Evolutionary conservation across 306 rosid species (phyloP).

Genomic region (Rosa multiflora): DNA sequence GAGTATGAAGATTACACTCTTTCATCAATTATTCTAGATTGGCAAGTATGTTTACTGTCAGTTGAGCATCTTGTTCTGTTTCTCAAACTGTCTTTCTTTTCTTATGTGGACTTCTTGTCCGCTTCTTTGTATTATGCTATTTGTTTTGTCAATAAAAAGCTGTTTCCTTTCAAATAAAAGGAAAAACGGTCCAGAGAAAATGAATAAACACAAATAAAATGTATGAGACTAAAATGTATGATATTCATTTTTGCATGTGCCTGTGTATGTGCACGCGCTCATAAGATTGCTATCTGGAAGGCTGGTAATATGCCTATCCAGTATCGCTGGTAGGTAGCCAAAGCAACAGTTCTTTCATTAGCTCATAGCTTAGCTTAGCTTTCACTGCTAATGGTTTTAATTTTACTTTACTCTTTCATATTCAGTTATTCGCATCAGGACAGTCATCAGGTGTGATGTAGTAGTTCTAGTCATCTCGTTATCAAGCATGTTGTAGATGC

Average conservation of each 20-base stretch:
- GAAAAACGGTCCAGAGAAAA: too few relatives aligned
- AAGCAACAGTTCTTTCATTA: background rate
- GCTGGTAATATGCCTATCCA: constrained; percentile 90
- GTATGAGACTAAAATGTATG: background rate
- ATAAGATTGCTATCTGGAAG: constrained; percentile 63
- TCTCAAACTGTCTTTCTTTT: too few relatives aligned
- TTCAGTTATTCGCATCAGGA: background rate
- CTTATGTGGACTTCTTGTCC: too few relatives aligned
- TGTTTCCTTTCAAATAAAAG: too few relatives aligned
- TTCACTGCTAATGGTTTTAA: background rate
- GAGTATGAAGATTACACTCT: too few relatives aligned
- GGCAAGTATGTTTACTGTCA: too few relatives aligned
- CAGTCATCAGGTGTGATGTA: background rate
- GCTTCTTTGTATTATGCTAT: too few relatives aligned
- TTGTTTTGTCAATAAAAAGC: too few relatives aligned
- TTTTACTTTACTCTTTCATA: constrained; percentile 2
- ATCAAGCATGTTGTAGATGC: background rate
- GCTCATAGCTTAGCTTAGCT: background rate
- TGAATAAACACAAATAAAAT: background rate
- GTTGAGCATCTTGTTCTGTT: too few relatives aligned
- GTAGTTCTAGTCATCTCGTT: background rate
- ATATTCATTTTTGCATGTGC: background rate
- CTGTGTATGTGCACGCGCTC: background rate
- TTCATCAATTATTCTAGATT: too few relatives aligned
- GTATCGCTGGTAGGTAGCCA: constrained; percentile 58